phyloP scores from a whole-genome alignment of 768 basidiomycete species.

The Tulasnella sp. region DNA sequence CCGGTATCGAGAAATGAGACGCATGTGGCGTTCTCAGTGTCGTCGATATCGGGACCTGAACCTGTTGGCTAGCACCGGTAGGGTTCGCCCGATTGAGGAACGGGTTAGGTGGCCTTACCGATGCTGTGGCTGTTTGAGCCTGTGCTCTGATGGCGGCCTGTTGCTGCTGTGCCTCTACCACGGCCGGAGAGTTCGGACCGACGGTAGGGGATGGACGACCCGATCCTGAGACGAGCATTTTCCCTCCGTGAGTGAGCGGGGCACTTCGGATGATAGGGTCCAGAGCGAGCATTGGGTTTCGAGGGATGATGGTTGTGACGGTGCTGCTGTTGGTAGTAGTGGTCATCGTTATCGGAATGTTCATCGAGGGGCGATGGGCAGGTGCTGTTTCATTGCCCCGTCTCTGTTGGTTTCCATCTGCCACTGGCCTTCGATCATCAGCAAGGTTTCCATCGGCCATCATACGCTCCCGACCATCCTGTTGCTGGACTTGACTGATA shows the following conservation, averaged over 20 bases:
- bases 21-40: slow-evolving; percentile 13
- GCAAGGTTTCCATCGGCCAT: too few relatives aligned
- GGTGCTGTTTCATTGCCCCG: too few relatives aligned
- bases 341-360: background rate
- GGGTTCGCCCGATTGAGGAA: background rate
- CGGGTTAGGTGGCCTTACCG: background rate
- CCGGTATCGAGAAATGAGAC: slow-evolving; percentile 6
- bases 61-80: background rate
- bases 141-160: too few relatives aligned
- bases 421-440: too few relatives aligned
- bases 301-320: background rate
- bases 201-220: too few relatives aligned
- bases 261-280: slow-evolving; percentile 13
- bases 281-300: slow-evolving; percentile 5
- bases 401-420: too few relatives aligned
- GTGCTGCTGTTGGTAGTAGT: too few relatives aligned
- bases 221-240: slow-evolving; percentile 1
- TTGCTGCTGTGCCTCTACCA: background rate
- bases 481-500: too few relatives aligned
- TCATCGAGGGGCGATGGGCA: too few relatives aligned
- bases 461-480: too few relatives aligned
- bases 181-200: too few relatives aligned
- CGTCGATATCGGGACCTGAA: slow-evolving; percentile 11
- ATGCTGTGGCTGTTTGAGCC: background rate
- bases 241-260: slow-evolving; percentile 4